Base-by-base conservation (phyloP, 225 moss, liverwort and hornwort genomes). In the Sphagnum tenellum region DNA sequence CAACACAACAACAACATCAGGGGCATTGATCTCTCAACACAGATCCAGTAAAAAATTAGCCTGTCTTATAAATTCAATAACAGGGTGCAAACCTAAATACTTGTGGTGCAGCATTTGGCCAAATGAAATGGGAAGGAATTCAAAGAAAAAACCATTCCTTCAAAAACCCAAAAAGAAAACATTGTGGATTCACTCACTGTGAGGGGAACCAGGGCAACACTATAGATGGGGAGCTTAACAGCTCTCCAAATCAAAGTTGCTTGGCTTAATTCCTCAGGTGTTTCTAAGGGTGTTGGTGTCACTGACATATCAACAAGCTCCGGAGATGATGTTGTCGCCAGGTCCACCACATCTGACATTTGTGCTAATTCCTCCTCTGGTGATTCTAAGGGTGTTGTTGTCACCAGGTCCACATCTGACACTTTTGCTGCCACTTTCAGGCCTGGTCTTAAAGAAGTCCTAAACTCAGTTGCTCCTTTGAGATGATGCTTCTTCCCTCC, bases 161-260 rank as follows among this genome's bases (percentile, higher is more conserved):
- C 45, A 47, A 58, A 57, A 61, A 50, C 47, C 60, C 2, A 52
- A 56, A 29, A 47, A 44, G 2, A 55, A 55, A 9, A 13, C 45
- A 3, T 4, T 44, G 1, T 54, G 3, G 64, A 8, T 12, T 49
- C 3, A 59, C 86, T 64, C 44, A 94, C 95, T 84, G 95, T 78
- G 44, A 92, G 77, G 3, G 96, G 96, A 61, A 96, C 69, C 61
- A 87, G 46, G 59, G 88, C 89, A 67, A 92, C 96, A 9, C 89
- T 80, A 69, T 96, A 96, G 47, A 96, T 60, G 9, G 92, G 92
- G 62, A 90, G 78, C 77, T 92, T 96, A 6, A 72, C 65, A 63
- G 92, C 88, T 62, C 92, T 89, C 96, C 92, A 96, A 5, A 96
- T 73, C 77, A 96, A 57, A 63, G 86, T 86, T 46, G 59, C 78